Percentiles rank a stretch among this genome's conserved stretches.
Conservation (phyloP, 2,329 filamentous ascomycete species). For the Stagonosporopsis chrysanthemi region DNA sequence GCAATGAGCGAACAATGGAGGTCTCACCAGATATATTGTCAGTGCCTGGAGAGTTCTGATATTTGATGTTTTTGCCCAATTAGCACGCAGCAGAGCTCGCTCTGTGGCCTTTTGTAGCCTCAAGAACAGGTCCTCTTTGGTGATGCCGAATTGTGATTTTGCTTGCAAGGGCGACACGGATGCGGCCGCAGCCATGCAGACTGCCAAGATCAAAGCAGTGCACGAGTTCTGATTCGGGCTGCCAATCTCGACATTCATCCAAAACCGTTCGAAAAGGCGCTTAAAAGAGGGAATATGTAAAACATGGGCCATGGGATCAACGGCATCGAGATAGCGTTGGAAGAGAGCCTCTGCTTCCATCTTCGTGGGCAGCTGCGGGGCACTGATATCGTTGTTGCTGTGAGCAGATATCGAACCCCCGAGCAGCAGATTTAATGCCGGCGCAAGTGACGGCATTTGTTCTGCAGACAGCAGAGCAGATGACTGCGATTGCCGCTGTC, state of each 20-base stretch:
- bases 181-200: constrained; percentile 49
- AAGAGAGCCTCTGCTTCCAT: constrained; percentile 47
- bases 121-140: constrained; percentile 47
- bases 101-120: constrained; percentile 49
- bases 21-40: constrained; percentile 47
- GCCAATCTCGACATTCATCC: constrained; percentile 48
- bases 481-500: constrained; percentile 47
- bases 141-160: constrained; percentile 50
- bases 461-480: constrained; percentile 47
- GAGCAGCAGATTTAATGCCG: constrained; percentile 45
- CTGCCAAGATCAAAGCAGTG: constrained; percentile 47
- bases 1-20: neutral
- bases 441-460: constrained; percentile 49
- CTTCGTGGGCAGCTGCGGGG: constrained; percentile 44
- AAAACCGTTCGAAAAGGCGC: constrained; percentile 48
- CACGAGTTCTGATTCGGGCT: constrained; percentile 48
- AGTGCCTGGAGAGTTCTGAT: constrained; percentile 49
- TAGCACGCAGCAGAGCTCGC: constrained; percentile 45
- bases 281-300: constrained; percentile 49
- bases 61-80: constrained; percentile 50
- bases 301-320: constrained; percentile 50
- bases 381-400: constrained; percentile 39
- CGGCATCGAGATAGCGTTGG: constrained; percentile 46
- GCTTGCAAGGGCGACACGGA: constrained; percentile 48
- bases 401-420: constrained; percentile 41